A percentile compares a stretch with the other conserved stretches of the same genome.
phyloP scores from a whole-genome alignment of 805 yeast genomes.

The Metschnikowia borealis region DNA sequence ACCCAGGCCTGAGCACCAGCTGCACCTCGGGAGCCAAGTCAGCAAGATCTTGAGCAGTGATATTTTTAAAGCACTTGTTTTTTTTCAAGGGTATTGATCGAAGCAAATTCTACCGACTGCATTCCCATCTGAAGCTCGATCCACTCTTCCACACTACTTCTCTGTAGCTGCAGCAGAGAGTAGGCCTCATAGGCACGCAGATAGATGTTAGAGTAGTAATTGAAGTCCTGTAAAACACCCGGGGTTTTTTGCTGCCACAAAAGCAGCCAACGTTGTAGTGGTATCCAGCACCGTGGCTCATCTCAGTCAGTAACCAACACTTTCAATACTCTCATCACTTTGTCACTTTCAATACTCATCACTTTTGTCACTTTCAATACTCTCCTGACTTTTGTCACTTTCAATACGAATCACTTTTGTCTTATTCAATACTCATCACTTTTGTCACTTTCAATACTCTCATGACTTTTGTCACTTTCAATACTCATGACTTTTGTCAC shows the following conservation, averaged over 20 bases:
- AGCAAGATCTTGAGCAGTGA: slow-evolving; percentile 27
- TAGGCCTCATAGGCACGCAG: slow-evolving; percentile 32
- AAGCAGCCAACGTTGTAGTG: slow-evolving; percentile 45
- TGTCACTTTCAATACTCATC: too few species aligned
- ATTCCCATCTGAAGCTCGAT: slow-evolving; percentile 42
- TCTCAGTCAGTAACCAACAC: slow-evolving; percentile 55
- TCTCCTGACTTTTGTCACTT: too few species aligned
- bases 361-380: too few species aligned
- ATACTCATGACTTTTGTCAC: too few species aligned
- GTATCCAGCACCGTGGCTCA: slow-evolving; percentile 58
- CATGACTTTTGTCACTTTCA: too few species aligned
- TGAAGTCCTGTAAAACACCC: slow-evolving; percentile 35
- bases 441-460: too few species aligned
- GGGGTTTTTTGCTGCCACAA: slow-evolving; percentile 42
- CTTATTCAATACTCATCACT: too few species aligned
- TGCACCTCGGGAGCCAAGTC: slow-evolving; percentile 34
- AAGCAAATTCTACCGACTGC: slow-evolving; percentile 44
- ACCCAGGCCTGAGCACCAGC: slow-evolving; percentile 39
- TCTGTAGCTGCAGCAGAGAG: neutral
- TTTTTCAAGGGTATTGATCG: slow-evolving; percentile 41
- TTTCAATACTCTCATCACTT: neutral
- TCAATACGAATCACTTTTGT: too few species aligned
- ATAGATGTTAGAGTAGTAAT: slow-evolving; percentile 44
- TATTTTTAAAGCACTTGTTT: slow-evolving; percentile 41
- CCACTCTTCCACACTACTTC: slow-evolving; percentile 36